Base-by-base conservation (phyloP, 129 eudicot genomes). In the Saussurea involucrata region DNA sequence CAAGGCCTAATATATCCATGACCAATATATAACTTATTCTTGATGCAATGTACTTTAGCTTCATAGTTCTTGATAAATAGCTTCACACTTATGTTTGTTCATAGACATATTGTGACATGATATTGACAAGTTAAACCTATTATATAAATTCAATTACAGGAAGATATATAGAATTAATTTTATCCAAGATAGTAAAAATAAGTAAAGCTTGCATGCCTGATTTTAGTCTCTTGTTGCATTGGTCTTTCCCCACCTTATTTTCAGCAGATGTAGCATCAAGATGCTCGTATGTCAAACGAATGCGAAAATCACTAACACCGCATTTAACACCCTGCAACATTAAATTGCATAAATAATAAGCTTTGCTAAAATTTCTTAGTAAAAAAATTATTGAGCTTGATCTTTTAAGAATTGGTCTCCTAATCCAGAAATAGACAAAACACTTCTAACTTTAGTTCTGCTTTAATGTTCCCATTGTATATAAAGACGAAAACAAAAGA, bases 311-410 rank as follows among this genome's bases (percentile, higher is more conserved):
- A 87, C 95, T 84, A 46, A 7, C 34, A 76, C 83, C 74, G 2
- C 88, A 86, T 79, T 85, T 87, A 65, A 82, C 85, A 82, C 85
- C 97, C 99, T 95, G 89, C 85, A 85, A 74, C 80, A 74, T 36
- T 24, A 36, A 72, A 63, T 32, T 65, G 28, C 66, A 68, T 82
- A 74, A 80, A 57, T 31, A 86, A 55, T 28, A 46, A 71, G 33
- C 57, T 69, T 72, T 71, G 66, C 63, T 36, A 31, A 33, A 28
- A 37, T 46, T 27, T 15, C 78, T 63, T 72, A 49, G 58, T 20
- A 61, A 71, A 9, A 49, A n/a, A 46, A 29, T 27, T 64, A 75
- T 9, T 42, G 15, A 42, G 49, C 40, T 72, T 72, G 55, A 64
- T 31, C 73, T 72, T 75, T 37, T 31, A 53, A 58, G 31, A 12